Evolutionary conservation across 2,329 filamentous ascomycete species (phyloP).

Genomic region (Trichoderma guizhouense): DNA sequence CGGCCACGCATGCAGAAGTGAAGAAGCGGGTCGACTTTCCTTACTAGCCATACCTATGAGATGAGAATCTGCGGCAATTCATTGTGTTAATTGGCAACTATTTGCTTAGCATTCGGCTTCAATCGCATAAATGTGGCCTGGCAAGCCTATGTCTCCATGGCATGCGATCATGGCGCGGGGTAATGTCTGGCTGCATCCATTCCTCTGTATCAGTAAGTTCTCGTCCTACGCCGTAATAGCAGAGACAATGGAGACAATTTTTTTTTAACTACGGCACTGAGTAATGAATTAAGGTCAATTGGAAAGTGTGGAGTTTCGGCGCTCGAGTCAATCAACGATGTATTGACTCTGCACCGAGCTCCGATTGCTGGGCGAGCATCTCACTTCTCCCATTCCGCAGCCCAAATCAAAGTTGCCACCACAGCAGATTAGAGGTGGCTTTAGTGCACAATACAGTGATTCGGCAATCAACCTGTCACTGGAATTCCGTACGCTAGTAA

Average conservation of each 20-base stretch:
- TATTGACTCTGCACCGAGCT: background rate
- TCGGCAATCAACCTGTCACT: background rate
- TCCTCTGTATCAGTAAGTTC: background rate
- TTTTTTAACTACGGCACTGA: background rate
- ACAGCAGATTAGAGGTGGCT: background rate
- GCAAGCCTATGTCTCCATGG: background rate
- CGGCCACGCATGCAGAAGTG: background rate
- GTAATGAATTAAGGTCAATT: background rate
- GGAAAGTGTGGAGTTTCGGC: background rate
- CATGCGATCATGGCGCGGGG: background rate
- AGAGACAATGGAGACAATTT: background rate
- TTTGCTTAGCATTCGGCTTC: background rate
- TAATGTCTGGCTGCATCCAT: background rate
- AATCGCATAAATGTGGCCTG: background rate
- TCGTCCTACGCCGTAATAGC: background rate
- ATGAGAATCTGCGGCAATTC: background rate
- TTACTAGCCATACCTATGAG: background rate
- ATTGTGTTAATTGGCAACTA: background rate
- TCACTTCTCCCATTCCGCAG: background rate
- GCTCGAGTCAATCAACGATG: background rate
- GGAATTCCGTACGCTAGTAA: background rate
- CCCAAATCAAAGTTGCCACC: background rate
- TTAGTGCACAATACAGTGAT: background rate
- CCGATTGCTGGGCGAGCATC: background rate
- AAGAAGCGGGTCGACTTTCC: background rate